Percentiles rank a stretch among this genome's conserved stretches.
Conservation (phyloP, 257 asterid species). For the Solanum pimpinellifolium region DNA sequence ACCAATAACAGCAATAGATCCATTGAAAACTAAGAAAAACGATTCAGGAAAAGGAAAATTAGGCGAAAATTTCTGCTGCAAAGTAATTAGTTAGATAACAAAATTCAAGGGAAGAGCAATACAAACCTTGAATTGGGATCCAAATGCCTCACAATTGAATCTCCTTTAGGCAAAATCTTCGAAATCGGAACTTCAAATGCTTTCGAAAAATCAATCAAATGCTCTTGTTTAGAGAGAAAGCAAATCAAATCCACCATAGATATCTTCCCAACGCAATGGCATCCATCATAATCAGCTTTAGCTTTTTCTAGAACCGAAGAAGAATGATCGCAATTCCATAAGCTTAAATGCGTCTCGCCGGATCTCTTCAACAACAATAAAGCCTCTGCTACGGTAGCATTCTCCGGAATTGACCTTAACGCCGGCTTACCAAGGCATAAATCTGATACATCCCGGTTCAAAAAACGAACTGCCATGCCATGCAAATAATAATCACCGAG, state of each 20-base stretch:
- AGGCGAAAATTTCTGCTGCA: not conserved
- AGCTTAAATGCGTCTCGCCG: slow-evolving; percentile 41
- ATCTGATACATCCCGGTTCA: slow-evolving; percentile 56
- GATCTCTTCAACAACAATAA: slow-evolving; percentile 37
- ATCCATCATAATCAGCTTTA: not conserved
- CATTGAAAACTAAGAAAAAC: not conserved
- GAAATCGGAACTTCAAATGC: slow-evolving; percentile 46
- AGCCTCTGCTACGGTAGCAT: slow-evolving; percentile 38
- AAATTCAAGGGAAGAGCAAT: not conserved
- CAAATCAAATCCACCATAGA: slow-evolving; percentile 52
- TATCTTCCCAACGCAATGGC: slow-evolving; percentile 56
- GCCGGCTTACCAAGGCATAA: slow-evolving; percentile 82
- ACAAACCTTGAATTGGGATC: slow-evolving; percentile 58
- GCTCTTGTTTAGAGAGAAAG: slow-evolving; percentile 49
- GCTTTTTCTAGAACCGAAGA: not conserved
- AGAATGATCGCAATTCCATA: slow-evolving; percentile 35
- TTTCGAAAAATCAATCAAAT: slow-evolving; percentile 36
- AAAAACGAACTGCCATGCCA: slow-evolving; percentile 85
- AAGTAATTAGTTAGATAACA: not conserved
- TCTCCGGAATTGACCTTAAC: slow-evolving; percentile 33
- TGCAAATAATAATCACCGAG: slow-evolving; percentile 20
- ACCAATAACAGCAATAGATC: not conserved
- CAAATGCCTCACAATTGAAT: slow-evolving; percentile 43
- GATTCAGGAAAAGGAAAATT: not conserved
- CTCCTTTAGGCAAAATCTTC: slow-evolving; percentile 33